Evolutionary conservation across 169 alveolate species (phyloP), one percentile per base, ranked within the genome.

Genomic region (Plasmodium cynomolgi): DNA sequence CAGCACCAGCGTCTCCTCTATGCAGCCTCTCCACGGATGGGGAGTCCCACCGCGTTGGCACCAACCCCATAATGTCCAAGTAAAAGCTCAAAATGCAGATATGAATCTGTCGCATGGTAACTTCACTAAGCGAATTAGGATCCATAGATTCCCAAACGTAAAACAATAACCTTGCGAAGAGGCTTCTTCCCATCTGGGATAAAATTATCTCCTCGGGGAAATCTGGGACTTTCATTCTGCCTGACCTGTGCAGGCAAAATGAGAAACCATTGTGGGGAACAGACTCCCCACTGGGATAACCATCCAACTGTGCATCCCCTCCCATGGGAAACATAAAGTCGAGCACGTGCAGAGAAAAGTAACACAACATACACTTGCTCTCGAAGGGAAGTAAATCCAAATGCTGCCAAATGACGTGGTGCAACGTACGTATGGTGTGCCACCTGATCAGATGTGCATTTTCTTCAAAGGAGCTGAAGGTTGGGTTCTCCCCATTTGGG

Each of bases 311-410:
- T 29, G 34, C n/a, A 13, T n/a, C 0, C 26, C 84, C n/a, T 15
- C 29, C 39, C 72, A 80, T 33, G 7, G 91, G 91, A 5, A 4
- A 90, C 26, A 80, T 20, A 15, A 62, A 81, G 31, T 80, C 58
- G 17, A 75, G 84, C 23, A 90, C 50, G 58, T 80, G 73, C 50
- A 81, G 23, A 13, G 79, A 68, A 31, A 90, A 90, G 83, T 81
- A 90, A 17, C 84, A 90, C 26, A 90, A 29, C 50, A 80, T 39
- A 47, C 84, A 90, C 54, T 81, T 90, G 47, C 71, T 37, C 23
- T 79, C 84, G 23, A 90, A 90, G 20, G 50, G 29, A n/a, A 90
- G 47, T 26, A 80, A 13, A 11, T 90, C 84, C 34, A 62, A 44
- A 90, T 90, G 94, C 37, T 90, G 91, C 68, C 13, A 7, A 41